Evolutionary conservation across 1,139 yeast species (phyloP).

Genomic region (Hyphopichia buzzinii): DNA sequence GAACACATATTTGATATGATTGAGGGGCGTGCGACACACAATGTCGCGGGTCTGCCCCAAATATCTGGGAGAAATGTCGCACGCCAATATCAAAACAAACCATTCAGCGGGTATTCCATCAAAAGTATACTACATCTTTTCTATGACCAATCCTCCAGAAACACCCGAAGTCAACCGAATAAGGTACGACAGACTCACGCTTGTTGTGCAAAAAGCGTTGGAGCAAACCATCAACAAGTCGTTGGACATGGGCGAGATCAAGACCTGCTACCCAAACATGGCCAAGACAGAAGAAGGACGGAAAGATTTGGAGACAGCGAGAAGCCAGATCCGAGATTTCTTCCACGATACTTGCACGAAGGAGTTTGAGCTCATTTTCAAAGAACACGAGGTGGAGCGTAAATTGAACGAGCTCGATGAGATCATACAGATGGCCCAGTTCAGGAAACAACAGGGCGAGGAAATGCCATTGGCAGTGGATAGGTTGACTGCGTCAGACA

Average conservation of each 20-base stretch:
- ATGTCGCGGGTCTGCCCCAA: too few species aligned
- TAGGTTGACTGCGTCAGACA: conserved; percentile 29
- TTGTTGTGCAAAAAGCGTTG: conserved; percentile 64
- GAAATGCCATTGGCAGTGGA: conserved; percentile 30
- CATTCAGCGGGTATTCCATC: too few species aligned
- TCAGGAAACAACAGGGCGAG: conserved; percentile 19
- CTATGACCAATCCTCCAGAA: conserved; percentile 6
- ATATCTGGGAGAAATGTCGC: too few species aligned
- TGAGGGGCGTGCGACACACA: too few species aligned
- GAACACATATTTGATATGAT: too few species aligned
- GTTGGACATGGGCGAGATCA: conserved; percentile 57
- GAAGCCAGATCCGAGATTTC: conserved; percentile 57
- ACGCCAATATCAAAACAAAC: not conserved
- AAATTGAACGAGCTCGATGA: conserved; percentile 68
- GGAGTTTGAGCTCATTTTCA: conserved; percentile 66
- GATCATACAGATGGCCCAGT: conserved; percentile 53
- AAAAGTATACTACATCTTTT: too few species aligned
- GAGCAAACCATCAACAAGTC: conserved; percentile 61
- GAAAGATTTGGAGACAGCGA: conserved; percentile 52
- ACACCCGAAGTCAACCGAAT: conserved; percentile 29
- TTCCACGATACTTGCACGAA: conserved; percentile 58
- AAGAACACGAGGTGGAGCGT: conserved; percentile 56
- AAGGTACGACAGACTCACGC: conserved; percentile 51
- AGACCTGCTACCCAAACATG: conserved; percentile 65
- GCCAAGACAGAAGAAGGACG: conserved; percentile 50